Conservation (phyloP, 768 basidiomycete genomes). For the Lactarius quietus region DNA sequence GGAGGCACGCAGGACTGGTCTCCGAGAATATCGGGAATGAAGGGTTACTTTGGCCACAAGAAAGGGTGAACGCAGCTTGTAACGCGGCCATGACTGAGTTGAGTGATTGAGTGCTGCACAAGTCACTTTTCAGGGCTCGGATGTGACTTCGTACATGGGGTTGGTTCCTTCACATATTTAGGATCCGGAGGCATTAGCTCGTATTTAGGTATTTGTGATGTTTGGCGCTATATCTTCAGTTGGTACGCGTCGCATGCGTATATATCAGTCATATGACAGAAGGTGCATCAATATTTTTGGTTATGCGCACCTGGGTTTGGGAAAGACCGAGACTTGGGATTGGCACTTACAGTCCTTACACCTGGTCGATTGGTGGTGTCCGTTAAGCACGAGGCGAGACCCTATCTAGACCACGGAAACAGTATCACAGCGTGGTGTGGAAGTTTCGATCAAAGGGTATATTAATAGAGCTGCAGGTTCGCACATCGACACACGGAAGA, state of each 20-base stretch:
- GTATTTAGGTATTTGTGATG: background rate
- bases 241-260: background rate
- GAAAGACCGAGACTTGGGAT: too few relatives aligned
- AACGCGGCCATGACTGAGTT: background rate
- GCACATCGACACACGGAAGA: background rate
- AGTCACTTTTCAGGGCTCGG: background rate
- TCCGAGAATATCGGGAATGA: background rate
- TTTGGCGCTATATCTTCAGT: background rate
- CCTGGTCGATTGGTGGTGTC: background rate
- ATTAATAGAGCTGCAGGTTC: background rate
- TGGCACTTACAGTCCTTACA: background rate
- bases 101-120: background rate
- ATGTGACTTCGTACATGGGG: slow-evolving; percentile 7
- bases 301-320: background rate
- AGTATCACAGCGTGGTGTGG: background rate
- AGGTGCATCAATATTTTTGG: background rate
- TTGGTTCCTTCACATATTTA: background rate
- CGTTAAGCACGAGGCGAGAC: background rate
- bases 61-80: slow-evolving; percentile 14
- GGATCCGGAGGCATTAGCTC: background rate
- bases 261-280: background rate
- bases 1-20: slow-evolving; percentile 12
- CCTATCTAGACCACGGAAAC: background rate
- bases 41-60: slow-evolving; percentile 6
- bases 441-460: background rate